Evolutionary conservation across 441 rosid species (phyloP).

Genomic region (Euphorbia schlechtendalii): DNA sequence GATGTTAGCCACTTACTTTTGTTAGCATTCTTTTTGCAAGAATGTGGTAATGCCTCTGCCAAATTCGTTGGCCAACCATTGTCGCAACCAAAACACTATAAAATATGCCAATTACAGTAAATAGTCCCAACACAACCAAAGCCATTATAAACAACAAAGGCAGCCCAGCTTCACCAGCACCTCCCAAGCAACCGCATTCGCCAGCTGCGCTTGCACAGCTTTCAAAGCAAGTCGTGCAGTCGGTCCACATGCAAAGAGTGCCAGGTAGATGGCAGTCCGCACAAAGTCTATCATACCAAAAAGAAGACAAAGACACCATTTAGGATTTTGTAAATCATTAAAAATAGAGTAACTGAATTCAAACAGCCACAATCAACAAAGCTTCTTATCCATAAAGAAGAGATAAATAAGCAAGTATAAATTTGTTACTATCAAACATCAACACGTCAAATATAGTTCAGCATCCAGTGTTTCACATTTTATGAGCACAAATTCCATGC

Average conservation of each 20-base stretch:
- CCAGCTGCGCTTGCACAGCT: slow-evolving; percentile 88
- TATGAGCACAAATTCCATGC: not conserved
- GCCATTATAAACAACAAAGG: slow-evolving; percentile 85
- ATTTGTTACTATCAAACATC: too few relatives aligned
- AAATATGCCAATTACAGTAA: slow-evolving; percentile 93
- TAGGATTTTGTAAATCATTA: not conserved
- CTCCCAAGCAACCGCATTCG: slow-evolving; percentile 98
- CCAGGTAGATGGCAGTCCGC: slow-evolving; percentile 99
- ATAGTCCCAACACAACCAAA: slow-evolving; percentile 77
- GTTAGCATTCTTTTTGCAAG: slow-evolving; percentile 98
- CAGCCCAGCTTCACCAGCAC: slow-evolving; percentile 98
- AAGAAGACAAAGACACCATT: slow-evolving; percentile 6
- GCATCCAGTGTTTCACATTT: not conserved
- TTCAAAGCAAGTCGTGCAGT: slow-evolving; percentile 97
- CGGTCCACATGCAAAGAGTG: slow-evolving; percentile 99
- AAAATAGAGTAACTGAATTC: not conserved
- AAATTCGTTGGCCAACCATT: slow-evolving; percentile 98
- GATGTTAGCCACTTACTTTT: slow-evolving; percentile 49
- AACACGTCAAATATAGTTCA: not conserved
- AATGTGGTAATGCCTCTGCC: slow-evolving; percentile 99
- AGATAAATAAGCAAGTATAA: too few relatives aligned
- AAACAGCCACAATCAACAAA: not conserved
- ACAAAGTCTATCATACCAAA: slow-evolving; percentile 60
- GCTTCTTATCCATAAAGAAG: not conserved
- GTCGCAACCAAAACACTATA: slow-evolving; percentile 97